Evolutionary conservation across 768 basidiomycete species (phyloP), one percentile per base, ranked within the genome.

Genomic region (Suillus clintonianus): DNA sequence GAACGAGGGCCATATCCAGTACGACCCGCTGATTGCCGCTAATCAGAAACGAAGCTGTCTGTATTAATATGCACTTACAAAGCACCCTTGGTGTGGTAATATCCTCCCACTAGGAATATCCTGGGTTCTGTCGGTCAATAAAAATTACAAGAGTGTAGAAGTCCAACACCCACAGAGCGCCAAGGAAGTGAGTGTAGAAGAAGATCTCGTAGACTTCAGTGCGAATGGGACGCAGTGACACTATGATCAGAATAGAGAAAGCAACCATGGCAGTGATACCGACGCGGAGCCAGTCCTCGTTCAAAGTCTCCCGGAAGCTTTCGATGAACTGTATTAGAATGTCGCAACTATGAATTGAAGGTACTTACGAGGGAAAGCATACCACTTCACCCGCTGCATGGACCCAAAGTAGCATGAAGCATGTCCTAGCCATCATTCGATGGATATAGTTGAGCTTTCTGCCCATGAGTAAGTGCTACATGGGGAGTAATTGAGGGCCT

Each of bases 141-240:
- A 24, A 6, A 51, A 22, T 30, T 2, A 27, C 15, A 17, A 59
- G 30, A 13, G 19, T 1, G 15, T 24, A 39, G 17, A 30, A 22
- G 15, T 51, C 9, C 27, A 10, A 51, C 4, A 64, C 81, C 68
- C 63, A 81, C 81, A 77, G 61, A 58, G 79, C 72, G 41, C 81
- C 70, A 6, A 80, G 37, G 55, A 83, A 78, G 68, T 88, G 87
- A 3, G 76, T 43, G 32, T 79, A 66, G 53, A 83, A 73, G 74
- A 88, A 89, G 13, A 82, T 32, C 67, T 87, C 85, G 59, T 86
- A 88, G 0, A 69, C 71, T 6, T 71, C 71, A n/a, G 77, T 70
- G 2, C 86, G 79, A n/a, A 87, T 64, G 0, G 85, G 86, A 17
- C 83, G 80, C 19, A 86, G 56, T 14, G 84, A 82, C 22, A 83